Conservation (phyloP, 495 filamentous ascomycete genomes). For the Neurospora tetrasperma region DNA sequence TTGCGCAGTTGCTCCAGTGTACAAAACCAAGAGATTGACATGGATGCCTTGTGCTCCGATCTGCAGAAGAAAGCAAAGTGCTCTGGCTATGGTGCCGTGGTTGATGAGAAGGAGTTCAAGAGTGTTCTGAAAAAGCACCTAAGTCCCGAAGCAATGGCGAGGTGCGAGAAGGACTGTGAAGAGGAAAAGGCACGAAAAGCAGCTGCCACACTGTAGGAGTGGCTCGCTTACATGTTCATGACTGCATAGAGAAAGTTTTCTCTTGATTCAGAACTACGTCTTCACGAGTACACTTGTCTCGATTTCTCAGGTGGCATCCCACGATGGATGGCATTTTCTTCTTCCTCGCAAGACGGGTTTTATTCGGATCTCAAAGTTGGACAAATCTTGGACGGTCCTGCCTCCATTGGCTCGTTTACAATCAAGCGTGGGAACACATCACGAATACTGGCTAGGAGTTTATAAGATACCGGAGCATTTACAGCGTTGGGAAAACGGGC, state of each 20-base stretch:
- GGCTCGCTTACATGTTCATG: neutral
- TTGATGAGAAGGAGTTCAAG: conserved; percentile 82
- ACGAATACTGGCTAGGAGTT: neutral
- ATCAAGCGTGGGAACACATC: neutral
- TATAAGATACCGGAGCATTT: neutral
- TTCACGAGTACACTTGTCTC: neutral
- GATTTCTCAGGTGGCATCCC: neutral
- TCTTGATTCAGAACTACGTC: neutral
- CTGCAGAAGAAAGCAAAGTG: conserved; percentile 95
- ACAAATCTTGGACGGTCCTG: neutral
- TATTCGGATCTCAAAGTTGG: neutral
- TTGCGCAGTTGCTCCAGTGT: conserved; percentile 80
- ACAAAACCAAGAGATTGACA: conserved; percentile 77
- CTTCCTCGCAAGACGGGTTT: neutral
- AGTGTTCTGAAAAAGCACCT: conserved; percentile 56
- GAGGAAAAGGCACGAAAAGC: neutral
- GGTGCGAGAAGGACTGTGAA: neutral
- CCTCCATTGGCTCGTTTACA: neutral
- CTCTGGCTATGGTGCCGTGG: conserved; percentile 83
- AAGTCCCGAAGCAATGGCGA: conserved; percentile 8
- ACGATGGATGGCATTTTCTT: neutral
- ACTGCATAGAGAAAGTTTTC: neutral
- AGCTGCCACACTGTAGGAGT: neutral
- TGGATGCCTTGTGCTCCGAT: conserved; percentile 86
- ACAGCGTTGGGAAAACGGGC: neutral